Base-by-base conservation (phyloP, 1,139 yeast species). In the Yamadazyma siamensis region DNA sequence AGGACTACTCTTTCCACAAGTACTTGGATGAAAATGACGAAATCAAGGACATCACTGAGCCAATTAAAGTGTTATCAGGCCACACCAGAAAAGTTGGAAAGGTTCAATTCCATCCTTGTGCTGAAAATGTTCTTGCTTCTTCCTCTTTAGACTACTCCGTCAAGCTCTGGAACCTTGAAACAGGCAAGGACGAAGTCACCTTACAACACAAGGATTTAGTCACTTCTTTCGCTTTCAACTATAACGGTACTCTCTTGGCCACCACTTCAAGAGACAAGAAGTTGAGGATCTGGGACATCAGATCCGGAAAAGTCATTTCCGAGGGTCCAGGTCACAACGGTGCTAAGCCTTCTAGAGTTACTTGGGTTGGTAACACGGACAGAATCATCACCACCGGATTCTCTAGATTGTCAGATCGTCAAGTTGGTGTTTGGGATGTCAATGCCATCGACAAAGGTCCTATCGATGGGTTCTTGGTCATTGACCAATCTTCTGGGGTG, bases 1-100 rank as follows among this genome's bases (percentile, higher is more conserved):
- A 75, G 26, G 80, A 77, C 46, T 89, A 77, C 59, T 75, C 91
- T 0, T 77, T 85, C 54, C 80, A 70, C 49, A 69, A 72, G 40
- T 75, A 71, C 43, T 57, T 68, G 3, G 80, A 77, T 46, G 78
- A 65, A 19, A 73, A 80, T 23, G 87, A 81, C 32, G 73, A 78
- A 15, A 71, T 82, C 37, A 69, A 68, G 44, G 95, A 87, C 52
- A 61, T 87, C 29, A 65, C 71, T 4, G 63, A 66, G 32, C 97
- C 98, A 5, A 55, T 65, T 18, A 81, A 78, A 43, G 66, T 76
- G 26, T 70, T 89, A 43, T 53, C 76, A 21, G 97, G 97, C n/a
- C 98, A 91, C 55, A 70, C 81, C 28, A 76, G 95, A 51, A 91
- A 91, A 56, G 96, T 91, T 21, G 97, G 97, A n/a, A 95, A 87